Percentiles rank a stretch among this genome's conserved stretches.
Evolutionary conservation across 148 eudicot genomes (phyloP).

Genomic region (Simmondsia chinensis): DNA sequence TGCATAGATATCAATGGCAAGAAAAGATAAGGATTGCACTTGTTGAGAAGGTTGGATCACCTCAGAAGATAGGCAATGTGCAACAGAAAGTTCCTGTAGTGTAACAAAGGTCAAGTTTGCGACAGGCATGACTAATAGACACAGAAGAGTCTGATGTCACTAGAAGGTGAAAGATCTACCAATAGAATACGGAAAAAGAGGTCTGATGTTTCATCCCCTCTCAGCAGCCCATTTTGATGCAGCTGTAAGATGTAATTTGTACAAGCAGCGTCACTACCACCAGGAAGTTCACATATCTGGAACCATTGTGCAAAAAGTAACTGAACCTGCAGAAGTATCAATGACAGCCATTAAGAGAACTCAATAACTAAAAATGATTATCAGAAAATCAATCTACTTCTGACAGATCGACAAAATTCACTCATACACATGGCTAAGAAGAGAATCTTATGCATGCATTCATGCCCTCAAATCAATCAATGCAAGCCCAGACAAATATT

Average conservation of each 20-base stretch:
- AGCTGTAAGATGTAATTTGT: conserved; percentile 47
- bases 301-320: conserved; percentile 76
- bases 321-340: conserved; percentile 41
- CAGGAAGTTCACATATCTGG: conserved; percentile 59
- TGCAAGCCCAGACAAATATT: too few relatives aligned
- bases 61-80: conserved; percentile 70
- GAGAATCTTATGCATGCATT: too few relatives aligned
- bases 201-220: conserved; percentile 80
- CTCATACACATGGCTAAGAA: too few relatives aligned
- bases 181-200: conserved; percentile 68
- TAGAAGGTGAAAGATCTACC: conserved; percentile 27
- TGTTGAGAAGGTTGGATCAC: conserved; percentile 64
- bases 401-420: background rate
- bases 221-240: conserved; percentile 69
- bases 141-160: background rate
- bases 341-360: background rate
- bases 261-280: conserved; percentile 52
- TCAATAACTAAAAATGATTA: background rate
- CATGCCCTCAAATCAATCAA: too few relatives aligned
- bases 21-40: conserved; percentile 62
- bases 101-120: conserved; percentile 3
- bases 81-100: conserved; percentile 75
- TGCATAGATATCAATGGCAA: conserved; percentile 89
- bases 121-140: background rate
- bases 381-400: background rate